Evolutionary conservation across 805 yeast species (phyloP).

Genomic region (Starmera dryadoides): DNA sequence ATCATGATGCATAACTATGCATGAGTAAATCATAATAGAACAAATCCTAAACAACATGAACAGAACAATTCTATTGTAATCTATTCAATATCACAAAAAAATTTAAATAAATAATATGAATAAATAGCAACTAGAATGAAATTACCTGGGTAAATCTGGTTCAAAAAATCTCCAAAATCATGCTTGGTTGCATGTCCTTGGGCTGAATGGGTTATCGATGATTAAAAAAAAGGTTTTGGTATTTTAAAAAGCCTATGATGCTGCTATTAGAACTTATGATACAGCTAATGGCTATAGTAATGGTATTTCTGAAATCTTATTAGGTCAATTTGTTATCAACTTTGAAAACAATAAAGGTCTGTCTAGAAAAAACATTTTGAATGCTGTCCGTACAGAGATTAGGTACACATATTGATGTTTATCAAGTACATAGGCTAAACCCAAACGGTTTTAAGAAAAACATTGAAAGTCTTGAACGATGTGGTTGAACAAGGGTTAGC

Average conservation of each 20-base stretch:
- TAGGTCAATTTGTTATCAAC: slow-evolving; percentile 43
- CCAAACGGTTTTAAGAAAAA: slow-evolving; percentile 37
- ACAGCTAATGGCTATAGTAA: slow-evolving; percentile 44
- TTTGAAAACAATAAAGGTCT: slow-evolving; percentile 32
- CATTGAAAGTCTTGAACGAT: slow-evolving; percentile 49
- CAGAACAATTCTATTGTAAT: too few species aligned
- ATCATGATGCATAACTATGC: too few species aligned
- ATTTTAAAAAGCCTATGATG: slow-evolving; percentile 40
- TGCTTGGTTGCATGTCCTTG: slow-evolving; percentile 53
- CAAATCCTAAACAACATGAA: too few species aligned
- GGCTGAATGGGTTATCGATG: slow-evolving; percentile 39
- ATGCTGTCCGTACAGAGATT: slow-evolving; percentile 37
- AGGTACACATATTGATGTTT: slow-evolving; percentile 46
- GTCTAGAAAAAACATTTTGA: slow-evolving; percentile 39
- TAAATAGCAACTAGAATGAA: too few species aligned
- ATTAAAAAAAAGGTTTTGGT: slow-evolving; percentile 37
- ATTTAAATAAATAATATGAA: too few species aligned
- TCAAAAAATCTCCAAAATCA: slow-evolving; percentile 38
- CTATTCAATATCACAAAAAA: too few species aligned
- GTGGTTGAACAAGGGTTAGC: slow-evolving; percentile 37
- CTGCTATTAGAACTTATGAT: slow-evolving; percentile 41
- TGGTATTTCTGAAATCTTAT: slow-evolving; percentile 39
- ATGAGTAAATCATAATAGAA: too few species aligned
- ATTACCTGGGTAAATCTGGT: slow-evolving; percentile 36
- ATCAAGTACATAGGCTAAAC: slow-evolving; percentile 53